Evolutionary conservation across 805 yeast species (phyloP).

Genomic region (Starmera caribaea): DNA sequence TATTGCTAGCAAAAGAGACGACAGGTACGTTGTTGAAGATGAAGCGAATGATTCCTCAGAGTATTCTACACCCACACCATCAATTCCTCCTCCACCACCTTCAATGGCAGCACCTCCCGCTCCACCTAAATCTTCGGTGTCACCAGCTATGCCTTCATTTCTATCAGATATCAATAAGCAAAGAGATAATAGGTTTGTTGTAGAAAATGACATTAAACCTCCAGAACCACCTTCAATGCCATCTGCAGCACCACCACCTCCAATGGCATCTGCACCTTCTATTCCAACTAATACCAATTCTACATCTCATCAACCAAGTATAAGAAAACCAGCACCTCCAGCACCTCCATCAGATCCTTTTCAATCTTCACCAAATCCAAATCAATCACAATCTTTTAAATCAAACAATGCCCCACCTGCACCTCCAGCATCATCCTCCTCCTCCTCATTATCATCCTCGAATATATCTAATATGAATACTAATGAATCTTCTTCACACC

Average conservation of each 20-base stretch:
- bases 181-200: constrained; percentile 35
- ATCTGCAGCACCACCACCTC: constrained; percentile 5
- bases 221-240: constrained; percentile 8
- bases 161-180: constrained; percentile 39
- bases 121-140: constrained; percentile 11
- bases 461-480: constrained; percentile 12
- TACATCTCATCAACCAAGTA: constrained; percentile 1
- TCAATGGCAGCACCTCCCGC: constrained; percentile 9
- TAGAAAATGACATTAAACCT: constrained; percentile 17
- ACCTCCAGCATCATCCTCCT: constrained; percentile 18
- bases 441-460: constrained; percentile 20
- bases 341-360: constrained; percentile 12
- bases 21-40: constrained; percentile 28
- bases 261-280: constrained; percentile 10
- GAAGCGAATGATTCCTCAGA: constrained; percentile 8
- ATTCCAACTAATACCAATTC: constrained; percentile 1
- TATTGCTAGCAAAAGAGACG: constrained; percentile 34
- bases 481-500: constrained; percentile 6
- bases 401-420: constrained; percentile 12
- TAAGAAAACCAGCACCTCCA: constrained; percentile 8
- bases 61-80: constrained; percentile 4
- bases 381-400: constrained; percentile 13
- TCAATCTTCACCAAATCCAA: constrained; percentile 8
- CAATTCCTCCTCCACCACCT: constrained; percentile 4
- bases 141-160: constrained; percentile 31